These are phyloP conservation scores for Kurtzmaniella quercitrusa DNA, from an alignment of 1,139 yeast species.

Conservation along the genomic window DNA sequence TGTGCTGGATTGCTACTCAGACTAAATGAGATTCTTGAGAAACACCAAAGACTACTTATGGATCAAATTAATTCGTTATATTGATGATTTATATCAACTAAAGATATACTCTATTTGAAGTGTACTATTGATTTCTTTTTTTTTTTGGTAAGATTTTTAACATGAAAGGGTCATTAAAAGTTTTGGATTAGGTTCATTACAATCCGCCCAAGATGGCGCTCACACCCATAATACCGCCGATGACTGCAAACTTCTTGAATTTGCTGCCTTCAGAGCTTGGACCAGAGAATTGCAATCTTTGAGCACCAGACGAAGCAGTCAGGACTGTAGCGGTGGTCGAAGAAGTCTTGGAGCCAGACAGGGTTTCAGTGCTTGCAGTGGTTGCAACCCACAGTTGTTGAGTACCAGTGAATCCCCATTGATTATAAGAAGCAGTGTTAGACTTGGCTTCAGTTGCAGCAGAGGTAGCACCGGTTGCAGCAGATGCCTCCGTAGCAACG, in stretches of 20 bases:
- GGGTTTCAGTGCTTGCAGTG: conserved; percentile 9
- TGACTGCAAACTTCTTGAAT: conserved; percentile 14
- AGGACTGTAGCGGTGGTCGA: conserved; percentile 12
- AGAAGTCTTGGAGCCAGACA: conserved; percentile 14
- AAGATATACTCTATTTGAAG: conserved; percentile 1
- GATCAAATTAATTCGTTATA: conserved; percentile 16
- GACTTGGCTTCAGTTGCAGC: conserved; percentile 6
- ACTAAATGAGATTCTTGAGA: conserved; percentile 27
- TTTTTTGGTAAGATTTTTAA: neutral
- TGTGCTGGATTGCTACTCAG: conserved; percentile 49
- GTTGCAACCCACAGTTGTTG: conserved; percentile 33
- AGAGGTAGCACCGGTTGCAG: conserved; percentile 8
- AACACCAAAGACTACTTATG: conserved; percentile 16
- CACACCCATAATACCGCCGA: conserved; percentile 17
- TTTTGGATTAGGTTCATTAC: conserved; percentile 7
- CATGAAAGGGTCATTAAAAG: conserved; percentile 2
- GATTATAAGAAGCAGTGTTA: conserved; percentile 26
- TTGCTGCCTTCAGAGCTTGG: neutral
- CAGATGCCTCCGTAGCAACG: conserved; percentile 4
- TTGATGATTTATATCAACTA: conserved; percentile 6
- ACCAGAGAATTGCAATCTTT: conserved; percentile 8
- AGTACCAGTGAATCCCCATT: conserved; percentile 43
- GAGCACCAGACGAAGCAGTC: conserved; percentile 19
- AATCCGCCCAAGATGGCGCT: conserved; percentile 17
- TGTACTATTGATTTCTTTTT: neutral